Conservation (phyloP, 2,329 filamentous ascomycete species). For the Geosmithia putterillii region DNA sequence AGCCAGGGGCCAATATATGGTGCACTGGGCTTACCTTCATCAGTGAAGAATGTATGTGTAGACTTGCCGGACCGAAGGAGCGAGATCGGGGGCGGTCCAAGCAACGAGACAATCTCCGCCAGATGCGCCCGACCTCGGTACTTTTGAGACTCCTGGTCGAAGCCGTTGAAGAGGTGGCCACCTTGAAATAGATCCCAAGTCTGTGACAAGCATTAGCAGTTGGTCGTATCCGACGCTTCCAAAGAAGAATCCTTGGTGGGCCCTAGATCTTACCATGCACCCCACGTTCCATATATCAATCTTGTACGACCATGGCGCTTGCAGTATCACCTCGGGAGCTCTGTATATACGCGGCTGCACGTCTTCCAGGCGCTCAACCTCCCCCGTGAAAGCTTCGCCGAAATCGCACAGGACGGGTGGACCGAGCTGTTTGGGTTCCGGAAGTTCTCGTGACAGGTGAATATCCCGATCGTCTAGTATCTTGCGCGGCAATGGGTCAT, state of each 20-base stretch:
- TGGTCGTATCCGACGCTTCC: no score
- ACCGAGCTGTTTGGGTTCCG: constrained; percentile 24
- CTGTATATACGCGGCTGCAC: constrained; percentile 27
- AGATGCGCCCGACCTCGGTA: constrained; percentile 33
- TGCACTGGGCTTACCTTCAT: constrained; percentile 13
- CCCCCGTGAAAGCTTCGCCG: constrained; percentile 27
- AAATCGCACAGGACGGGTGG: constrained; percentile 33
- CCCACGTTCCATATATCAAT: constrained; percentile 40
- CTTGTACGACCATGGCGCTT: constrained; percentile 28
- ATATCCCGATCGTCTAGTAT: constrained; percentile 23
- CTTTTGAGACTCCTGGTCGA: constrained; percentile 20
- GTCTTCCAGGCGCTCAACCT: constrained; percentile 18
- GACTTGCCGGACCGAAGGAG: constrained; percentile 18
- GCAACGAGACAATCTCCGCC: constrained; percentile 31
- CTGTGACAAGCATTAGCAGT: constrained; percentile 6
- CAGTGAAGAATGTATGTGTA: constrained; percentile 23
- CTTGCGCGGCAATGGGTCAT: constrained; percentile 27
- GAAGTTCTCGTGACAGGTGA: constrained; percentile 26
- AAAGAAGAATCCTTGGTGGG: no score
- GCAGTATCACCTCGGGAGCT: constrained; percentile 32
- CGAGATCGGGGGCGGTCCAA: constrained; percentile 25
- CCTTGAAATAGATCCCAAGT: constrained; percentile 37
- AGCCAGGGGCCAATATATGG: no score
- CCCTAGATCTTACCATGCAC: constrained; percentile 34
- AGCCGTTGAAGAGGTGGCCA: constrained; percentile 25